Evolutionary conservation across 2,329 filamentous ascomycete genomes (phyloP), one percentile per base, ranked within the genome.

Genomic region (Beauveria varroae): DNA sequence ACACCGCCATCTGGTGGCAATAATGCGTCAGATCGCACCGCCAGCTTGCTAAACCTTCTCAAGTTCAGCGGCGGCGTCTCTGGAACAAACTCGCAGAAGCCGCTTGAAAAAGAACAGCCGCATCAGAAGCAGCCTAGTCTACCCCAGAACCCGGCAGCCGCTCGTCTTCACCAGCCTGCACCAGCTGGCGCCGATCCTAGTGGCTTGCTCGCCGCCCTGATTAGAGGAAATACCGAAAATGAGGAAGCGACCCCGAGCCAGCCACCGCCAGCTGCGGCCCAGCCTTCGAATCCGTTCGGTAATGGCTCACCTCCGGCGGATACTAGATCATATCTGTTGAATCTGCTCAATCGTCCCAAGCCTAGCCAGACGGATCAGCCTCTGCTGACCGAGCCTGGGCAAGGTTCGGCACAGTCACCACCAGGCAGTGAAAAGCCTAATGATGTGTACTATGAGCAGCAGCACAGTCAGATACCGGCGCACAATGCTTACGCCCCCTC

Each of bases 271-370:
- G 60, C 66, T n/a, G 63, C 68, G 7, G 66, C 66, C 22, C 64
- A 67, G 12, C 68, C 69, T 63, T 62, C 70, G 50, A 72, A 68
- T 60, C 67, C 75, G 44, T 83, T 81, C 75, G 78, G 74, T 64
- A 74, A 78, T 28, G 77, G 77, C 40, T 78, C 82, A 49, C 82
- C 85, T 58, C 76, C 82, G 24, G 81, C 85, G 52, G 88, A 91
- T 72, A 90, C 92, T 5, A 90, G 96, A 73, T 87, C 93, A 65
- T 90, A 95, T 70, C 80, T 99, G 53, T 85, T 98, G 64, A 89
- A 91, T 68, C 80, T 98, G 62, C 82, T 99, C 65, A 95, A 92
- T 69, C 87, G 89, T 54, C 86, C 89, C 57, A 92, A 88, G 75
- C 85, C 85, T 14, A 79, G 80, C 62, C 85, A 87, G 72, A 79